These are phyloP conservation scores for Globisporangium carolinianum DNA, from an alignment of 352 stramenopile genomes.

Conservation along the genomic window DNA sequence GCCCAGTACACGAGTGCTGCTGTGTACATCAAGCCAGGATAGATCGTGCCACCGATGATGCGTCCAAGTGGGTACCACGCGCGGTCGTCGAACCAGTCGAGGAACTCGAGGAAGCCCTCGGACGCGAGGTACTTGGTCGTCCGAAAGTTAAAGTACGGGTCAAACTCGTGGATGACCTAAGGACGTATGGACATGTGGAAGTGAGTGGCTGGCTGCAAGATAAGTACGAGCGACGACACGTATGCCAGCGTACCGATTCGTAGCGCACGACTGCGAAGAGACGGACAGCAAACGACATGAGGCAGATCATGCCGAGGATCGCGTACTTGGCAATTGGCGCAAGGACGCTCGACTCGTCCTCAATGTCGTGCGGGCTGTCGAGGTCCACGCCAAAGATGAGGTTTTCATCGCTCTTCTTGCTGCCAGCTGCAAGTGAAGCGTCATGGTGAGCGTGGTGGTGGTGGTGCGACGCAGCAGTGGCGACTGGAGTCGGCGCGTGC, in stretches of 20 bases:
- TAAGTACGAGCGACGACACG: too few relatives aligned
- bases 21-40: conserved; percentile 90
- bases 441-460: not conserved
- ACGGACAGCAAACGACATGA: conserved; percentile 91
- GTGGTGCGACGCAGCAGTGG: conserved; percentile 1
- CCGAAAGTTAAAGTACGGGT: conserved; percentile 98
- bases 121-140: conserved; percentile 95
- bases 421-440: not conserved
- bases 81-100: conserved; percentile 97
- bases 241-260: conserved; percentile 59
- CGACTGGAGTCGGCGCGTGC: conserved; percentile 7
- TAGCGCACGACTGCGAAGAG: conserved; percentile 92
- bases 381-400: conserved; percentile 63
- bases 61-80: conserved; percentile 91
- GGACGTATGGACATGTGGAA: not conserved
- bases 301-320: conserved; percentile 90
- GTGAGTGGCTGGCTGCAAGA: not conserved
- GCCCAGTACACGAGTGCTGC: conserved; percentile 86
- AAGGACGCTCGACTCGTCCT: conserved; percentile 70
- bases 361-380: conserved; percentile 43
- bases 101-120: conserved; percentile 94
- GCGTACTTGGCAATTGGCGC: conserved; percentile 82
- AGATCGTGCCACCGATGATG: conserved; percentile 92
- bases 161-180: conserved; percentile 88
- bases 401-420: conserved; percentile 8